phyloP scores from a whole-genome alignment of 2,329 filamentous ascomycete genomes.

The Alternaria arbusti region DNA sequence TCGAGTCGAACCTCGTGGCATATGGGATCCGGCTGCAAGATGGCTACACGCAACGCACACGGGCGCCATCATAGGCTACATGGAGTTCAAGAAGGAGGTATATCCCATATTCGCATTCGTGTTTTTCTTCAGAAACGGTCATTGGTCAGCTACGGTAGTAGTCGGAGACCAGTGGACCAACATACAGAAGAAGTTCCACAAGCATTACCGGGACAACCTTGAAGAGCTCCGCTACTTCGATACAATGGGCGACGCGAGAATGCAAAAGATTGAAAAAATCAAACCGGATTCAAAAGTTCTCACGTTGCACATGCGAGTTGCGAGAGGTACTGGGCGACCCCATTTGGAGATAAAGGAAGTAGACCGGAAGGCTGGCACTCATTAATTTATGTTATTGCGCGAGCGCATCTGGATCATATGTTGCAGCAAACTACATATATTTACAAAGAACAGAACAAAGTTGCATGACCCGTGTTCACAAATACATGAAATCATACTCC shows the following conservation, averaged over 20 bases:
- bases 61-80: conserved; percentile 5
- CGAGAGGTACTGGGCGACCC: neutral
- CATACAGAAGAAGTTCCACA: conserved; percentile 5
- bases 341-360: neutral
- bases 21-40: neutral
- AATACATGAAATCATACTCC: conserved; percentile 20
- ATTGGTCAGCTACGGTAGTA: conserved; percentile 4
- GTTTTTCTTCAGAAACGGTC: conserved; percentile 5
- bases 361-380: neutral
- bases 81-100: neutral
- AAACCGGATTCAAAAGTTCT: neutral
- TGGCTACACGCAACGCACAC: conserved; percentile 5
- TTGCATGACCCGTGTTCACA: neutral
- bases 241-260: neutral
- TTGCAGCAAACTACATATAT: neutral
- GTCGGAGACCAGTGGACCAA: neutral
- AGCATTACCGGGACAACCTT: neutral
- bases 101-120: conserved; percentile 2
- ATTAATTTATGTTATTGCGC: neutral
- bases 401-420: neutral
- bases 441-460: neutral
- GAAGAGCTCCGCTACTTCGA: neutral
- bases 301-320: conserved; percentile 1
- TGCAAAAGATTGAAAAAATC: neutral
- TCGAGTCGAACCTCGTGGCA: conserved; percentile 3